These are phyloP conservation scores for Heliophila coronopifolia DNA, from an alignment of 441 rosid species.

Conservation along the genomic window DNA sequence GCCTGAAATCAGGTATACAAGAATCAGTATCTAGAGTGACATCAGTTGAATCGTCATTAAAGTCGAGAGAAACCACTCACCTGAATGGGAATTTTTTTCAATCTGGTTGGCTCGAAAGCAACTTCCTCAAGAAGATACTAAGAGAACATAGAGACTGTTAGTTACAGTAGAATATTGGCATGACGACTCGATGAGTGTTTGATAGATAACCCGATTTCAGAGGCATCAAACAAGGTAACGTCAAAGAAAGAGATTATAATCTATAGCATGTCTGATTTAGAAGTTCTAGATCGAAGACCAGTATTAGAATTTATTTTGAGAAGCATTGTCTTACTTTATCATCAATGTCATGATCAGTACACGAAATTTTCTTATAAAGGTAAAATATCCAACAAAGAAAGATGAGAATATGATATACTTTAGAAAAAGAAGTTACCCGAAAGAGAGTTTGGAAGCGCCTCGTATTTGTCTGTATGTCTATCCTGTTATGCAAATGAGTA, in stretches of 20 bases:
- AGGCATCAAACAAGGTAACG: conserved; percentile 2
- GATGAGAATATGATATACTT: background rate
- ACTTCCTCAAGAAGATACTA: conserved; percentile 94
- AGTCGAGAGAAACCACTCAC: conserved; percentile 28
- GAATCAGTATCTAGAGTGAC: conserved; percentile 9
- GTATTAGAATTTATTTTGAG: background rate
- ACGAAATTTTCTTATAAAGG: background rate
- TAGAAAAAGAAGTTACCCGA: conserved; percentile 35
- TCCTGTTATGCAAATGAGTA: conserved; percentile 44
- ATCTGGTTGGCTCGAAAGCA: conserved; percentile 49
- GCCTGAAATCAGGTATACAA: conserved; percentile 40
- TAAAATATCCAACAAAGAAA: conserved; percentile 5
- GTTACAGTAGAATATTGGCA: conserved; percentile 6
- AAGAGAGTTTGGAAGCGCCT: conserved; percentile 76
- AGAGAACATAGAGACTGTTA: conserved; percentile 11
- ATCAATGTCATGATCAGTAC: background rate
- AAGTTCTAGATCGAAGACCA: background rate
- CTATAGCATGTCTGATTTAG: background rate
- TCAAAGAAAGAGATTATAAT: background rate
- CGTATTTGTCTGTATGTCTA: conserved; percentile 87
- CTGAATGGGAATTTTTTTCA: conserved; percentile 79
- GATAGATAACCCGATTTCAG: background rate
- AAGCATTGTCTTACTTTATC: background rate
- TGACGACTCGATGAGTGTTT: background rate
- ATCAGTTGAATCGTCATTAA: conserved; percentile 1